Evolutionary conservation across 2,329 filamentous ascomycete species (phyloP), one percentile per base, ranked within the genome.

Genomic region (Aquanectria penicillioides): DNA sequence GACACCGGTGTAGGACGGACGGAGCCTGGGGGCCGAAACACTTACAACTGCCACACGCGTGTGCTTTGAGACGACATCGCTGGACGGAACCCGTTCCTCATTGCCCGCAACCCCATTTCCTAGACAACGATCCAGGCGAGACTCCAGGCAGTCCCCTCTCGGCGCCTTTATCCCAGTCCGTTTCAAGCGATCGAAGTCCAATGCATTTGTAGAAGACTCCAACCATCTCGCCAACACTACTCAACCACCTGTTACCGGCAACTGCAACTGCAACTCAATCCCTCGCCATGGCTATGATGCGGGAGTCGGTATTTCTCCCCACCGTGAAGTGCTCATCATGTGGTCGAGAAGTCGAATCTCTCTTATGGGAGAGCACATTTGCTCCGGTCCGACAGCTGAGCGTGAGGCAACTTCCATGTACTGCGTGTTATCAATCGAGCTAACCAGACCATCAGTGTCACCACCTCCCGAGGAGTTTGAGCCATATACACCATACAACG

Each of bases 261-360:
- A 41, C 48, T 31, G 28, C 23, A 37, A 55, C 18, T 22, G 20
- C 38, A 23, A 40, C 28, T 15, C 28, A 15, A 12, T 22, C 61
- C 59, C 37, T 57, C 71, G 76, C 62, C 63, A 85, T 85, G 82
- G 77, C 80, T 38, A 74, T 78, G 62, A 81, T 81, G 68, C 82
- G 88, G 71, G 84, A 87, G 74, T 89, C 87, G 74, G 84, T 85
- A 75, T 87, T 94, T 64, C 81, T 95, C 80, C 92, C 93, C 71
- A 88, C 88, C 20, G 91, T 97, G 77, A 97, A 94, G 82, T 97
- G 93, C 77, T 96, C 93, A 50, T 88, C 84, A 78, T 97, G 93
- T 73, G 86, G 87, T 34, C 76, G 80, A 34, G 86, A 94, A 69
- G 91, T 97, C 59, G 89, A 94, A 95, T 97, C 67, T 89, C 90